Evolutionary conservation across 2,329 filamentous ascomycete genomes (phyloP).

Genomic region (Sporothrix globosa): DNA sequence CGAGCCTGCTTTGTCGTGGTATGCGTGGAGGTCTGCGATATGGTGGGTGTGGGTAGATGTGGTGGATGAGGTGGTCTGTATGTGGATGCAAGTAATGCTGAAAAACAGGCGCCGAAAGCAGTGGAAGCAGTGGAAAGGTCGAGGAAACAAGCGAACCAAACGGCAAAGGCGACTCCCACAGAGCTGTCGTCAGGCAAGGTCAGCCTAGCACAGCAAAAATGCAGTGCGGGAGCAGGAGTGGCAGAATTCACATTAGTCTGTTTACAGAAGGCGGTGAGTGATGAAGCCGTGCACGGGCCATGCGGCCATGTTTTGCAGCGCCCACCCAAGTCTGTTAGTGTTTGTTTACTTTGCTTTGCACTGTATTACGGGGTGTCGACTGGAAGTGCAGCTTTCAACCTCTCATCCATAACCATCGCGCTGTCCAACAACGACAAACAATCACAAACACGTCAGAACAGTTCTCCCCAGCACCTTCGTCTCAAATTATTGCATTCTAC

Average conservation of each 20-base stretch:
- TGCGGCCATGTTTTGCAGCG: slow-evolving; percentile 11
- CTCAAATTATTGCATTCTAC: too few relatives aligned
- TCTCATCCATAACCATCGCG: slow-evolving; percentile 18
- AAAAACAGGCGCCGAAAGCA: slow-evolving; percentile 18
- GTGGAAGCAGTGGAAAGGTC: not conserved
- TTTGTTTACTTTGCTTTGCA: slow-evolving; percentile 36
- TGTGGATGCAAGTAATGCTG: slow-evolving; percentile 8
- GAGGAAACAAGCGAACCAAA: not conserved
- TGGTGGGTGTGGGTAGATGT: not conserved
- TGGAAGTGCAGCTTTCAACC: slow-evolving; percentile 6
- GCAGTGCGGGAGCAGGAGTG: slow-evolving; percentile 12
- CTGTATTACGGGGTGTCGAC: slow-evolving; percentile 8
- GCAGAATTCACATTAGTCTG: slow-evolving; percentile 26
- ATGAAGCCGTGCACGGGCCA: slow-evolving; percentile 33
- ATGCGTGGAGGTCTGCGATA: slow-evolving; percentile 1
- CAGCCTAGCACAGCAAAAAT: slow-evolving; percentile 33
- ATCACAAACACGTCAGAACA: not conserved
- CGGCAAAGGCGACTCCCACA: slow-evolving; percentile 13
- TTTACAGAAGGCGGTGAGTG: slow-evolving; percentile 33
- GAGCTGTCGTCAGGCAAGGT: slow-evolving; percentile 38
- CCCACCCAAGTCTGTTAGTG: slow-evolving; percentile 20
- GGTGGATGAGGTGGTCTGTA: not conserved
- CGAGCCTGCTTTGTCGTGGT: not conserved
- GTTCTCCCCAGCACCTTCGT: not conserved
- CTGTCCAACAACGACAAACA: slow-evolving; percentile 15